Conservation (phyloP, 768 basidiomycete species). For the Collybiopsis confluens region DNA sequence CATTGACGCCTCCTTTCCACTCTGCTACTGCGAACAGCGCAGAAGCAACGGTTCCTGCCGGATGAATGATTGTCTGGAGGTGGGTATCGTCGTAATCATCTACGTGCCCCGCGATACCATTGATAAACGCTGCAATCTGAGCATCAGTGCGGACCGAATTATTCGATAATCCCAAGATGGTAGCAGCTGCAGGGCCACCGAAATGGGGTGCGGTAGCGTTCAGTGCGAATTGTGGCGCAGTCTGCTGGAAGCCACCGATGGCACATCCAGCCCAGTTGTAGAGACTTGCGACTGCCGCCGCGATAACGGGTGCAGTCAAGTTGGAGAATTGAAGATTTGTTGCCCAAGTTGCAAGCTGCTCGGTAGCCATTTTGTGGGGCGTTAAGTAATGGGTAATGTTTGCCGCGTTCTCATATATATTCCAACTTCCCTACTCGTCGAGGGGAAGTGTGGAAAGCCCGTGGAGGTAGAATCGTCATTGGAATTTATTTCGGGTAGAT, state of each 20-base stretch:
- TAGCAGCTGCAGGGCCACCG: conserved; percentile 15
- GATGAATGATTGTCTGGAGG: conserved; percentile 20
- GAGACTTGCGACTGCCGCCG: conserved; percentile 16
- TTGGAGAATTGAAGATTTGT: conserved; percentile 15
- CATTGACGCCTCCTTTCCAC: conserved; percentile 14
- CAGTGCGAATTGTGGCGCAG: conserved; percentile 15
- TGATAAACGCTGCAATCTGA: conserved; percentile 18
- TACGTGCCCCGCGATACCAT: conserved; percentile 20
- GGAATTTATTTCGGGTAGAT: no score
- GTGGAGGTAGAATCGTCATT: no score
- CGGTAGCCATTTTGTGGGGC: conserved; percentile 19
- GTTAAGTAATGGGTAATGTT: no score
- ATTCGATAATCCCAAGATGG: conserved; percentile 14
- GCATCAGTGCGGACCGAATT: conserved; percentile 14
- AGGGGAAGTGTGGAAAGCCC: no score
- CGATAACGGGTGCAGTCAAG: conserved; percentile 15
- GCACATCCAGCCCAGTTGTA: conserved; percentile 24
- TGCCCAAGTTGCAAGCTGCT: conserved; percentile 17
- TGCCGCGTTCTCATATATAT: no score
- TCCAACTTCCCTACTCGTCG: no score
- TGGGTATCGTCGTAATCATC: conserved; percentile 24
- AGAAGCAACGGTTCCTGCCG: conserved; percentile 18
- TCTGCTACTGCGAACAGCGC: conserved; percentile 18
- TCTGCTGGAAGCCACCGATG: conserved; percentile 17
- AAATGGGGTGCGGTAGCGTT: conserved; percentile 15